Evolutionary conservation across 2,329 filamentous ascomycete species (phyloP), one percentile per base, ranked within the genome.

Genomic region (Alternaria sp.): DNA sequence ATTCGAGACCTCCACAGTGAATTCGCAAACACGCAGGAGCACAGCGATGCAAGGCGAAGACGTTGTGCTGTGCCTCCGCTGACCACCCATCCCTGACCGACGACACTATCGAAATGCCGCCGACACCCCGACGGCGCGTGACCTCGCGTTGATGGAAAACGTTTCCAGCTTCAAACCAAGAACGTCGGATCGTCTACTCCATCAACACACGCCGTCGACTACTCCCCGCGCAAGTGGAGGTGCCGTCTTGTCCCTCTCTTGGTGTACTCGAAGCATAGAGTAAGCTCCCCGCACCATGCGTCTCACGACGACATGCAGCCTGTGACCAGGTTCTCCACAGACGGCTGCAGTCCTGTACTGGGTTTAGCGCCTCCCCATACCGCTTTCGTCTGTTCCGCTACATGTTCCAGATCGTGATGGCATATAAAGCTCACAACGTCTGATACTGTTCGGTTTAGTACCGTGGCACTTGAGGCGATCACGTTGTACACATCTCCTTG

Each of bases 351-450:
- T 62, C 41, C 67, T 64, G 10, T 28, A 46, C 57, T 30, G 44
- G 60, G 66, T 21, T 55, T 71, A 73, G 71, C 56, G 43, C 43
- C 11, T 11, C n/a, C 10, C 62, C 65, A 67, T 33, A 30, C 58
- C 53, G 55, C 45, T 61, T 64, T 37, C 28, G 60, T 49, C 25
- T 28, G 30, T 61, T 66, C 60, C 61, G 59, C 64, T 37, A 18
- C 10, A 21, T 26, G 15, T 53, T 50, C 53, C 56, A 50, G 55
- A 55, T 41, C 18, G 53, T 41, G 9, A 20, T 25, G 11, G n/a
- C 49, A 21, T 63, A 63, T 63, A 65, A 60, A 58, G 21, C 57
- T 37, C 11, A 41, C 28, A 20, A 44, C 12, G 41, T 45, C 23
- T 33, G 20, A 18, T 6, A n/a, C 28, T 20, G 10, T n/a, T 45